Evolutionary conservation across 2,329 filamentous ascomycete species (phyloP).

Genomic region (Verticillium nonalfalfae): DNA sequence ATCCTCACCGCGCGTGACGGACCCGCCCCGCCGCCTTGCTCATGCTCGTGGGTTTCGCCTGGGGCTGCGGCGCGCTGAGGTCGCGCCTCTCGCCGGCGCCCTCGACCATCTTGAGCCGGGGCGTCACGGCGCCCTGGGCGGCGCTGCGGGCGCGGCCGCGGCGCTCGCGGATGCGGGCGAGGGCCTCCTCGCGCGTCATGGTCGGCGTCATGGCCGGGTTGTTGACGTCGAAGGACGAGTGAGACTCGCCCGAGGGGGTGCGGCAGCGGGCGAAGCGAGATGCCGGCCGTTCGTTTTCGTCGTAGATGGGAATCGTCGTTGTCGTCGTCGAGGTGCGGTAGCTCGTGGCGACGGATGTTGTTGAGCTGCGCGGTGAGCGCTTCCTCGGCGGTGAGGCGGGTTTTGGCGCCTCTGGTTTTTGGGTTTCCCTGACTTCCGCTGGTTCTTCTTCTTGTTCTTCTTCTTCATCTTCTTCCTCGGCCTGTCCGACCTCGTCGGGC

Average conservation of each 20-base stretch:
- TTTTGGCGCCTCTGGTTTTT: background rate
- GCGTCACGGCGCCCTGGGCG: conserved; percentile 55
- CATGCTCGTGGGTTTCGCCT: conserved; percentile 2
- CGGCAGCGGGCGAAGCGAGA: conserved; percentile 39
- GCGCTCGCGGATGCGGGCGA: conserved; percentile 68
- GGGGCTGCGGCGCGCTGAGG: conserved; percentile 37
- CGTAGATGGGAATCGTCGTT: conserved; percentile 44
- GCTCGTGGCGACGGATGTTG: conserved; percentile 26
- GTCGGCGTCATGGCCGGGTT: conserved; percentile 58
- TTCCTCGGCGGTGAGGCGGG: background rate
- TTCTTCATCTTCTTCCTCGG: conserved; percentile 2
- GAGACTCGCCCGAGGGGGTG: conserved; percentile 34
- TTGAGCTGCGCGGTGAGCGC: conserved; percentile 29
- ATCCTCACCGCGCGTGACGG: background rate
- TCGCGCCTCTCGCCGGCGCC: conserved; percentile 38
- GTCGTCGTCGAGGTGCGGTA: conserved; percentile 45
- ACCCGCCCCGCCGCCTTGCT: conserved; percentile 14
- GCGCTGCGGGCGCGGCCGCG: conserved; percentile 65
- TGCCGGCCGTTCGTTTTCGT: conserved; percentile 25
- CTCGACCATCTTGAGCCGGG: conserved; percentile 50
- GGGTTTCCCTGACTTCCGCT: background rate
- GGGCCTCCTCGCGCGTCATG: conserved; percentile 66
- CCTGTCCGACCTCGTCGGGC: conserved; percentile 20
- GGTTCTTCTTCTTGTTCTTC: background rate
- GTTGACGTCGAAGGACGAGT: conserved; percentile 42